Base-by-base conservation (phyloP, 2,329 filamentous ascomycete species). In the Hypoxylon sp. region DNA sequence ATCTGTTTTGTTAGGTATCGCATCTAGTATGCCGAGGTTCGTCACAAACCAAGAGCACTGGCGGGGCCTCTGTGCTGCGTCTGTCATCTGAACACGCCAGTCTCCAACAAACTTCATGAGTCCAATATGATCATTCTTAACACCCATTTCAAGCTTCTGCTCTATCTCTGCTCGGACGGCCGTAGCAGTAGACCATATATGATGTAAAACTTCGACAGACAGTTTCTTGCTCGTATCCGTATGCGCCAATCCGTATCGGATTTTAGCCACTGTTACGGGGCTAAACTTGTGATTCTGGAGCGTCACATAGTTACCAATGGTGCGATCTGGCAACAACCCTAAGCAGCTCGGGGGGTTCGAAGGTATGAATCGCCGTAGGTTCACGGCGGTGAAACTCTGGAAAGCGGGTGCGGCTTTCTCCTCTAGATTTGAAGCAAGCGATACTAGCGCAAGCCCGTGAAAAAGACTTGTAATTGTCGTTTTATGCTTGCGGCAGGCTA, bases 21-120 rank as follows among this genome's bases (percentile, higher is more conserved):
- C 74, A 49, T 79, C 68, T 14, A 80, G 60, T 5, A 79, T 75
- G 45, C 79, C 79, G n/a, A 80, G 59, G 64, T 80, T 80, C 49
- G 78, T 79, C 6, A 81, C 74, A 21, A 79, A 64, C 74, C 76
- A 80, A 19, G 78, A 72, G 32, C 74, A 72, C 11, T 77, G 70
- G 17, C 79, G 70, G 58, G 73, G 61, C 72, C 74, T 78, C 21
- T 68, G 69, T 10, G 75, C 75, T 56, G 72, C 71, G 56, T 63
- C 55, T 1, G 62, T 70, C 74, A 76, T 73, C 63, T 74, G 74
- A 64, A 73, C 36, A 63, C 74, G 72, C 79, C 79, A 81, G 73
- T 80, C 77, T 17, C 69, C 70, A 28, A 80, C 77, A 34, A 74
- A 76, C 68, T 74, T 73, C 69, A 78, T 76, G 17, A 79, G 17